A percentile compares a stretch with the other conserved stretches of the same genome.
phyloP scores from a whole-genome alignment of 2,329 filamentous ascomycete genomes.

The Penicillium sp. region DNA sequence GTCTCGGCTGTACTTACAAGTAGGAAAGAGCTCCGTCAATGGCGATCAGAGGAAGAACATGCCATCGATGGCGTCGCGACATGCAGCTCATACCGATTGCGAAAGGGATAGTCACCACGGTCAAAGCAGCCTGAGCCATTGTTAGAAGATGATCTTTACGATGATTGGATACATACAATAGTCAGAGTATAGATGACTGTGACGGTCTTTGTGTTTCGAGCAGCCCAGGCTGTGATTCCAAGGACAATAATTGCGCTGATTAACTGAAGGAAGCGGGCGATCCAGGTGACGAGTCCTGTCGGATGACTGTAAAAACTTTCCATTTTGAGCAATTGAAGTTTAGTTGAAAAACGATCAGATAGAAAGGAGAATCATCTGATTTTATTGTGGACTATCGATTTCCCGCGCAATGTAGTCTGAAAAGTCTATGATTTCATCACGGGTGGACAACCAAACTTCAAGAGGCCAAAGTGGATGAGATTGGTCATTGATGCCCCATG shows the following conservation, averaged over 20 bases:
- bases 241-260: conserved; percentile 19
- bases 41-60: conserved; percentile 9
- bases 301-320: conserved; percentile 9
- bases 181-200: conserved; percentile 19
- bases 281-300: conserved; percentile 5
- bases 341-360: too few relatives aligned
- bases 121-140: conserved; percentile 8
- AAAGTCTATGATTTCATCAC: not conserved
- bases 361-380: too few relatives aligned
- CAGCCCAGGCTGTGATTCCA: conserved; percentile 23
- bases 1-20: conserved; percentile 7
- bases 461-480: not conserved
- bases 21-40: conserved; percentile 14
- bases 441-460: not conserved
- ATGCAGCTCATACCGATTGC: conserved; percentile 6
- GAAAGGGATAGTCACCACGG: conserved; percentile 6
- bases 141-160: not conserved
- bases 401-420: not conserved
- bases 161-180: conserved; percentile 9
- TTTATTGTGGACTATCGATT: not conserved
- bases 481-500: not conserved
- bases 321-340: not conserved
- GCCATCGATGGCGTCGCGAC: conserved; percentile 7
- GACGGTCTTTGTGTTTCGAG: conserved; percentile 13
- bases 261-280: conserved; percentile 11